A percentile compares a stretch with the other conserved stretches of the same genome.
phyloP scores from a whole-genome alignment of 345 rosid species.

The Rhodamnia rubescens region DNA sequence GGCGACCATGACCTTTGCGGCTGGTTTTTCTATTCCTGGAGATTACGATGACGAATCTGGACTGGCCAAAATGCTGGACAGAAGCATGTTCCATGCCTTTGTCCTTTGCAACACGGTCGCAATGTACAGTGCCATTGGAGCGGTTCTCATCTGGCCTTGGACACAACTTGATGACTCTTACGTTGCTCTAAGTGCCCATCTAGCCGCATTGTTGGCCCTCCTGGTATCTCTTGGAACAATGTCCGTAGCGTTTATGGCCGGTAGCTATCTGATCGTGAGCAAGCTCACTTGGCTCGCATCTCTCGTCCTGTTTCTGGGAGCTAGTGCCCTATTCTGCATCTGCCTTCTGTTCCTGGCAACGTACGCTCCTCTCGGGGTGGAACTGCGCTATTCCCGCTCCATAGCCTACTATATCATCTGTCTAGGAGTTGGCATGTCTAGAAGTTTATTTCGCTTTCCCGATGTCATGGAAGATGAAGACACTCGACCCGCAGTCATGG shows the following conservation, averaged over 20 bases:
- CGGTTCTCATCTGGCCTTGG: background rate
- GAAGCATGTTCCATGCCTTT: background rate
- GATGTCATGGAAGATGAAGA: rapidly evolving
- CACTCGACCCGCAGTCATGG: too few relatives aligned
- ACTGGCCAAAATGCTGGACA: background rate
- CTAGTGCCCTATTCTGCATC: rapidly evolving
- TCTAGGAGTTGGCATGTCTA: rapidly evolving
- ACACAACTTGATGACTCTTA: background rate
- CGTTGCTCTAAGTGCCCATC: background rate
- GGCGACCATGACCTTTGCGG: background rate
- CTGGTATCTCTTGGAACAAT: background rate
- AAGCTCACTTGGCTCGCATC: background rate
- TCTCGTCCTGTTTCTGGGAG: background rate
- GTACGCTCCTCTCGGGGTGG: rapidly evolving
- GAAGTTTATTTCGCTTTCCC: rapidly evolving
- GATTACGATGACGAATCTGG: background rate
- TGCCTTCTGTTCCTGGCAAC: rapidly evolving
- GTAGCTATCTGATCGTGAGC: background rate
- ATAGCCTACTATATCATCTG: rapidly evolving
- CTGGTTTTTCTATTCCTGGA: background rate
- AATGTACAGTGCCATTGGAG: background rate
- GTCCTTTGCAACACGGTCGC: background rate
- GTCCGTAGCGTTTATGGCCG: background rate
- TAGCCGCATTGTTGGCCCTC: background rate
- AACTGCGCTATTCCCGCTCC: rapidly evolving